Base-by-base conservation (phyloP, 1,284 basidiomycete genomes). In the Erythrobasidium hasegawianum region DNA sequence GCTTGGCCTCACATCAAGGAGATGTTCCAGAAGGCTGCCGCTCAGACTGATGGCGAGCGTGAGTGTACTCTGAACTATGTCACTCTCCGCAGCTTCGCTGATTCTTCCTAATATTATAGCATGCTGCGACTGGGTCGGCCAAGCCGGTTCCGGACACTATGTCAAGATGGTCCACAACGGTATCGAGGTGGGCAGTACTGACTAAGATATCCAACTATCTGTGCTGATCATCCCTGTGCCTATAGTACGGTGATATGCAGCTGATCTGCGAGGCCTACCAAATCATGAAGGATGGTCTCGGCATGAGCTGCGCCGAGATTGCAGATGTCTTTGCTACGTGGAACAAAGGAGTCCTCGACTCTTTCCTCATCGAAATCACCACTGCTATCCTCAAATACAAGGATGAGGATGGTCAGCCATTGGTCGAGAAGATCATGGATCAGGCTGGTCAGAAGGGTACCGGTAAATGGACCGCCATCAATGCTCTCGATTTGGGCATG, bases 51-150 rank as follows among this genome's bases (percentile, higher is more conserved):
- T 68, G 92, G 92, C 72, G 70, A 72, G 64, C 62, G 62, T 65
- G 56, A 58, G 62, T 57, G 7, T 18, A n/a, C n/a, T n/a, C n/a
- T n/a, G n/a, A n/a, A n/a, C n/a, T n/a, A n/a, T n/a, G n/a, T n/a
- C n/a, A n/a, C n/a, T n/a, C n/a, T n/a, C n/a, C n/a, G n/a, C n/a
- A n/a, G n/a, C n/a, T n/a, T n/a, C n/a, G n/a, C n/a, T n/a, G n/a
- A n/a, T n/a, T n/a, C n/a, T n/a, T n/a, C n/a, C n/a, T n/a, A n/a
- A n/a, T n/a, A n/a, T n/a, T 38, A 4, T 27, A 65, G 62, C 96
- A 57, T 98, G 96, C 84, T 97, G 95, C 79, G 96, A 98, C 83
- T 99, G 96, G 96, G 94, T 99, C 77, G 96, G 96, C 64, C 88
- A 91, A 79, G 88, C 86, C 71, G 96, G 95, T 73, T 84, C 93